Evolutionary conservation across 31 red algal species (phyloP), one percentile per base, ranked within the genome.

Genomic region (Odonthalia washingtoniensis): DNA sequence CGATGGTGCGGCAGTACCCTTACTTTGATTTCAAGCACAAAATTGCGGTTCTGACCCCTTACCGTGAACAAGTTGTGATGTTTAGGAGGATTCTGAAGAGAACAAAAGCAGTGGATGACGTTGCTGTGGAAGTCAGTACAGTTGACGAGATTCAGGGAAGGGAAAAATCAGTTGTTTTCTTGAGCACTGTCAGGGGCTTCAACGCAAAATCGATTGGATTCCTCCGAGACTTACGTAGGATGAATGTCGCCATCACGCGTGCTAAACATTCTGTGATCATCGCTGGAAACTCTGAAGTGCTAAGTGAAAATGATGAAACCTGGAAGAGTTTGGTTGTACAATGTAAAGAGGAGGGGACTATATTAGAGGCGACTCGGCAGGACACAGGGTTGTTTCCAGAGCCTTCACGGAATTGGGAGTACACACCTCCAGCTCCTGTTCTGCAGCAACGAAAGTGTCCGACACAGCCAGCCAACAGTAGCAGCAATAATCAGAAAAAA

Each of bases 81-180:
- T 68, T 95, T 37, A 68, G 73, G 74, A 61, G 74, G 67, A 18
- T 84, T 38, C 43, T 95, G 14, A 32, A 30, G 36, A 69, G 86
- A 65, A 43, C 38, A 27, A 5, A 31, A 27, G 60, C 63, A 28
- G 64, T 88, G 34, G 45, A 41, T 3, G 62, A 45, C 3, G 39
- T 80, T 38, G 73, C 46, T 37, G 66, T 97, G 63, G 95, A 97
- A 77, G 95, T 97, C 30, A 90, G 78, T 28, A 94, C 95, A 17
- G 85, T 97, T 78, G 95, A 97, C 77, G 95, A 88, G 2, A 87
- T 97, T 41, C 95, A 97, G 66, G 95, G 95, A 30, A 74, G 95
- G 24, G 95, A 97, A 76, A 97, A 92, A 44, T 78, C 82, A 4
- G 75, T 97, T 79, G 89, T 97, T 70, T 60, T 97, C 65, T 36